These are phyloP conservation scores for Cephalotrichum gorgonifer DNA, from an alignment of 2,329 filamentous ascomycete species.

Conservation along the genomic window DNA sequence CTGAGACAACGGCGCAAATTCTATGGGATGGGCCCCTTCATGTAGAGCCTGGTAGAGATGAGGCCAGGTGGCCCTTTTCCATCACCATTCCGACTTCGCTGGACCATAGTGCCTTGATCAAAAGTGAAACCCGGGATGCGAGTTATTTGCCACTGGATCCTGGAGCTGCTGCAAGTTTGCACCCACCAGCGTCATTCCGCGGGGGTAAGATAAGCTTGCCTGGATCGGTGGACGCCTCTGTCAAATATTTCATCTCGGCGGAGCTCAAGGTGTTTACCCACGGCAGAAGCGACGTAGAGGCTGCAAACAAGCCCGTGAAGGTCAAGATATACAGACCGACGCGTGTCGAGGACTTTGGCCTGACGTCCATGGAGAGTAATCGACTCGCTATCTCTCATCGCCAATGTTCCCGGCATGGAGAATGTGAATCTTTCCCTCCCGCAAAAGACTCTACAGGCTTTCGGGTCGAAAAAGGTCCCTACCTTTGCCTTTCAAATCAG, in stretches of 20 bases:
- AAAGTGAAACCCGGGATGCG: background rate
- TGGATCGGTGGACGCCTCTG: constrained; percentile 13
- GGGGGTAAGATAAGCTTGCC: background rate
- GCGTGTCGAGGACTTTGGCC: constrained; percentile 13
- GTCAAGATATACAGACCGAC: constrained; percentile 9
- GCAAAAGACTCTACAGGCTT: constrained; percentile 20
- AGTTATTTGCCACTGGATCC: background rate
- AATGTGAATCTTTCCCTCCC: constrained; percentile 17
- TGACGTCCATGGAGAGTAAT: background rate
- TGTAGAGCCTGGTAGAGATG: background rate
- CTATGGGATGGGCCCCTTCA: background rate
- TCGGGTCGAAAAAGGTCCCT: constrained; percentile 21
- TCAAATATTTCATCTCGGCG: constrained; percentile 24
- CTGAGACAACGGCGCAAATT: background rate
- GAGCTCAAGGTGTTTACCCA: constrained; percentile 11
- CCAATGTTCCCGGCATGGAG: constrained; percentile 20
- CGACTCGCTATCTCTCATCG: constrained; percentile 13
- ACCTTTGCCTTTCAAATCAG: constrained; percentile 15
- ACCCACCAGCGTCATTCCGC: too few species aligned
- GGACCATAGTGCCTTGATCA: too few species aligned
- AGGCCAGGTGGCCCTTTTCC: background rate
- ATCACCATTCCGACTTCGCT: background rate
- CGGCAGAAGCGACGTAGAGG: too few species aligned
- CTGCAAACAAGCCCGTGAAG: background rate
- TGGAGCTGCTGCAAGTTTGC: constrained; percentile 9